Percentiles rank a stretch among this genome's conserved stretches.
These are phyloP conservation scores for Colletotrichum salicis DNA, from an alignment of 2,329 filamentous ascomycete species.

Conservation along the genomic window DNA sequence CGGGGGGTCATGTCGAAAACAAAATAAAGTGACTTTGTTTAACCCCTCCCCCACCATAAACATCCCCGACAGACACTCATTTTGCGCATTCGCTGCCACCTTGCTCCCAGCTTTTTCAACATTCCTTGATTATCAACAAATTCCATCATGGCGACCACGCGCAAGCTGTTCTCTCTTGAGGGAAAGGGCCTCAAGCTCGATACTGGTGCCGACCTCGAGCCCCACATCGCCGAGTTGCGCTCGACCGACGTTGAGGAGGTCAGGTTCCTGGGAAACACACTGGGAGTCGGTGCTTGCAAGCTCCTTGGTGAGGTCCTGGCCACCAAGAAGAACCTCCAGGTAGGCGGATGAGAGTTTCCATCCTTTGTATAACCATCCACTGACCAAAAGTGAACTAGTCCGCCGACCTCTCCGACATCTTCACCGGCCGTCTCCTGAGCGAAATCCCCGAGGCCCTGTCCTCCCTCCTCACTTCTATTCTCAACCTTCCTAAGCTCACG, in stretches of 20 bases:
- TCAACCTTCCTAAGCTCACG: conserved; percentile 85
- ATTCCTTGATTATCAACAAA: conserved; percentile 11
- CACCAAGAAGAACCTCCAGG: conserved; percentile 84
- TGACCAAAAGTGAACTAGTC: conserved; percentile 54
- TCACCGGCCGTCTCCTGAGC: conserved; percentile 90
- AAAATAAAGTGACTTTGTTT: conserved; percentile 32
- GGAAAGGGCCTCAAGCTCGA: conserved; percentile 93
- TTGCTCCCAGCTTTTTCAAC: conserved; percentile 6
- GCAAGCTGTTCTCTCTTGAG: conserved; percentile 87
- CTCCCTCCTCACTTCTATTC: conserved; percentile 83
- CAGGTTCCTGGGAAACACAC: conserved; percentile 87
- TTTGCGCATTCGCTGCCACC: conserved; percentile 31
- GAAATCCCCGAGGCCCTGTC: conserved; percentile 94
- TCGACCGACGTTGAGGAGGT: conserved; percentile 86
- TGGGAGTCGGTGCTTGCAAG: conserved; percentile 89
- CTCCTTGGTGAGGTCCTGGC: conserved; percentile 84
- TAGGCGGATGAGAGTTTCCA: conserved; percentile 48
- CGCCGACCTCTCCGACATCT: conserved; percentile 96
- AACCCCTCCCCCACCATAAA: conserved; percentile 34
- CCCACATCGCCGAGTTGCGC: conserved; percentile 80
- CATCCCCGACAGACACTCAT: conserved; percentile 28
- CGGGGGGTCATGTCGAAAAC: conserved; percentile 14
- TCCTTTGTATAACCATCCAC: not conserved
- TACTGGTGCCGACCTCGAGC: conserved; percentile 85
- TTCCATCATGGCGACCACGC: conserved; percentile 27